Evolutionary conservation across 2,329 filamentous ascomycete genomes (phyloP), one percentile per base, ranked within the genome.

Genomic region (Talaromyces sp.): DNA sequence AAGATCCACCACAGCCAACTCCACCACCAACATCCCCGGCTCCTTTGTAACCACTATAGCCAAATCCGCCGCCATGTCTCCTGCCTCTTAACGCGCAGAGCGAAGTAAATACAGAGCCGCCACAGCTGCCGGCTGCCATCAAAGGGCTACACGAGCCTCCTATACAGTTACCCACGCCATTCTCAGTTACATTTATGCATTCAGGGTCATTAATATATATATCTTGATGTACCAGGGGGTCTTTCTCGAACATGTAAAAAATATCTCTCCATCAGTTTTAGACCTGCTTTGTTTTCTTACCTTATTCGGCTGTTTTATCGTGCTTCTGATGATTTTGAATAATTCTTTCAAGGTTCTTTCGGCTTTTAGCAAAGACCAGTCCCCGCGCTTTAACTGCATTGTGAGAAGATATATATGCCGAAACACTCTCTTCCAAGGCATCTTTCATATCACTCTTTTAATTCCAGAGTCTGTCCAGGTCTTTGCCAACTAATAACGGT

Each of bases 331-430:
- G 59, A 22, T 53, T n/a, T 22, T 22, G 25, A 25, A 61, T 61
- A 22, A 61, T 61, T 38, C 40, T 61, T 15, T 53, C 45, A 15
- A 61, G 29, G 22, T 27, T 22, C n/a, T 61, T 51, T 29, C 59
- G 27, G n/a, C 29, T 34, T 7, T 22, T 15, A 7, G 11, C 10
- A 2, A 1, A 10, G 8, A 51, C 43, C 22, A 10, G 10, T 5
- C 45, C 59, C 93, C 68, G 85, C 81, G 68, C 76, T 84, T 65
- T 84, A 5, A 61, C 29, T 27, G 58, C 53, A 49, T 64, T 64
- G 17, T 64, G 62, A 5, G 43, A 10, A 49, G 62, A 64, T n/a
- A 64, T 64, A 34, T 64, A 54, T 13, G 62, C 27, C 11, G 38
- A 34, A 6, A 34, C 15, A 43, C 11, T 29, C 13, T 47, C 27